Conservation (phyloP, 1,284 basidiomycete species). For the Rhodotorula sp. region DNA sequence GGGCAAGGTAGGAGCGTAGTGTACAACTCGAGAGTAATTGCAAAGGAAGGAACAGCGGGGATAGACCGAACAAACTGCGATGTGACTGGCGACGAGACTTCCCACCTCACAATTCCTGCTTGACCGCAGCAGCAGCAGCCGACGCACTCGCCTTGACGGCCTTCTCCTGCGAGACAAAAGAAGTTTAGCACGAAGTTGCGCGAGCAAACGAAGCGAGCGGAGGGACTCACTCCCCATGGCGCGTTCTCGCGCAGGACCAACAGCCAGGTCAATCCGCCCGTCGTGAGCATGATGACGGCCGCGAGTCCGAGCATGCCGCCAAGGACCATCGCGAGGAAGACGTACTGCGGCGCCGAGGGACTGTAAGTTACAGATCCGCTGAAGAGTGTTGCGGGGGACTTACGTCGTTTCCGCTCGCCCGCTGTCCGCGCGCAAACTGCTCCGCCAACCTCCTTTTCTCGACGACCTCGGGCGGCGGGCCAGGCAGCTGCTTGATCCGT, state of each 20-base stretch:
- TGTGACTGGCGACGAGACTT: not conserved
- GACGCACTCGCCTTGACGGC: not conserved
- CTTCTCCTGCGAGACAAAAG: not conserved
- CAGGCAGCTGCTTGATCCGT: constrained; percentile 37
- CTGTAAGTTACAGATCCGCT: not conserved
- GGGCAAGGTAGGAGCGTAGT: no score
- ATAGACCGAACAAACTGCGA: no score
- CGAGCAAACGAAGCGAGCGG: no score
- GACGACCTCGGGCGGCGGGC: constrained; percentile 27
- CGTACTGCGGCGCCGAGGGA: constrained; percentile 10
- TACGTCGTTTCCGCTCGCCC: constrained; percentile 30
- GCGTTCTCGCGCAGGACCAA: constrained; percentile 20
- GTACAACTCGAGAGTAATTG: no score
- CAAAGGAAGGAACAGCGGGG: no score
- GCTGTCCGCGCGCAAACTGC: constrained; percentile 7
- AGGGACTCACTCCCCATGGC: not conserved
- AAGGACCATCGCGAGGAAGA: constrained; percentile 30
- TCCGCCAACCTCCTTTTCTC: constrained; percentile 11
- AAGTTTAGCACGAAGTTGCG: not conserved
- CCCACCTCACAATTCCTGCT: constrained; percentile 6
- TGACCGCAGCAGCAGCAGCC: constrained; percentile 2
- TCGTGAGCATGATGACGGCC: constrained; percentile 1
- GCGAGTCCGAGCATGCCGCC: constrained; percentile 21
- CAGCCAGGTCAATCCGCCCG: constrained; percentile 12
- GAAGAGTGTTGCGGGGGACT: not conserved